Evolutionary conservation across 805 yeast genomes (phyloP), one percentile per base, ranked within the genome.

Genomic region (Yarrowia sp.): DNA sequence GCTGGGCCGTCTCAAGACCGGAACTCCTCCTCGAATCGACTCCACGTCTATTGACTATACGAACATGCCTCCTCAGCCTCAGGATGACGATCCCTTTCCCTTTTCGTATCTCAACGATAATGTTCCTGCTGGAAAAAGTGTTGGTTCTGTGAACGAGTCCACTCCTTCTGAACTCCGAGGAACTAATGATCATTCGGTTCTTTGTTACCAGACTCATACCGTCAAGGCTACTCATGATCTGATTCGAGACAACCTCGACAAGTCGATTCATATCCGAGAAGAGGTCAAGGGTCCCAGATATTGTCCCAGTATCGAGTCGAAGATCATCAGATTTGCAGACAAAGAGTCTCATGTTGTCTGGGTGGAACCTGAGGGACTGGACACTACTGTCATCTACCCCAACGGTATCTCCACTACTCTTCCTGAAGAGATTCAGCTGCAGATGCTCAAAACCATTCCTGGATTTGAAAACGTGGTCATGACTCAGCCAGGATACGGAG

Each of bases 401-500:
- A 95, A 93, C 71, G 99, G 99, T 16, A 90, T 95, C 17, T 90
- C 97, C 1, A 88, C 92, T 70, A 92, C 99, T 0, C 89, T 95
- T 96, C 99, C 99, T 0, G 95, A 85, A 38, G 98, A 93, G 24
- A 87, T 92, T 32, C 99, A 95, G 75, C 81, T 81, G 22, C 79
- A 83, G 68, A 82, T 92, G 81, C 82, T 95, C 64, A 79, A 81
- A 66, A 78, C 90, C 78, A 89, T 95, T 67, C 89, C 91, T 4
- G 99, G 99, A 0, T 82, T 96, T 58, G 96, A 90, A 70, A 85
- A 89, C 68, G 97, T 89, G 0, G 79, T 77, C n/a, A 90, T 95
- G 89, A 73, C 88, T 12, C 97, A 92, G 72, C 97, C 98, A 0
- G 99, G 98, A 0, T 95, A 95, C 73, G 99, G 99, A n/a, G 99